These are phyloP conservation scores for Parathielavia hyrcaniae DNA, from an alignment of 495 filamentous ascomycete species.

Conservation along the genomic window DNA sequence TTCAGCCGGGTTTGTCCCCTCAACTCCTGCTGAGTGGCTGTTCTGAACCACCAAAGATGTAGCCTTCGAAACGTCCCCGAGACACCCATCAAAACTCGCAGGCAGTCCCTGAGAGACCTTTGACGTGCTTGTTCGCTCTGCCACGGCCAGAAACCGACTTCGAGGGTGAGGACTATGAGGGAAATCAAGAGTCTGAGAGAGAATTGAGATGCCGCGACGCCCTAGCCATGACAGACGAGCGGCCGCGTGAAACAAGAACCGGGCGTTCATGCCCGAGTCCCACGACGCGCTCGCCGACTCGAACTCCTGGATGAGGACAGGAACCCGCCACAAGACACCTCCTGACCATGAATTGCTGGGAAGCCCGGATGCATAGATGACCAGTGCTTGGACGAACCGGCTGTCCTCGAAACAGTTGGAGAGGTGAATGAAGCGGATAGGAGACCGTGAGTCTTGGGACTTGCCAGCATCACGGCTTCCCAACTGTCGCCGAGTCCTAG, in stretches of 20 bases:
- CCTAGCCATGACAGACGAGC: conserved; percentile 32
- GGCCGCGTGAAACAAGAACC: conserved; percentile 30
- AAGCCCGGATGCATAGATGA: conserved; percentile 36
- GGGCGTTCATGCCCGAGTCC: conserved; percentile 32
- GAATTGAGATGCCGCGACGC: conserved; percentile 33
- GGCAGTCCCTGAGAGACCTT: conserved; percentile 30
- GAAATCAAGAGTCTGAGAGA: conserved; percentile 32
- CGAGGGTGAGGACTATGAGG: conserved; percentile 29
- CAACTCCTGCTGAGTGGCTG: neutral
- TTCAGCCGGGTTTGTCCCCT: neutral
- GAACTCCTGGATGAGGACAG: conserved; percentile 31
- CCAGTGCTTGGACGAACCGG: conserved; percentile 25
- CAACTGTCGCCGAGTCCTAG: too few species aligned
- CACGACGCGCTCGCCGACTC: conserved; percentile 37
- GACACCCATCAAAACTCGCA: conserved; percentile 23
- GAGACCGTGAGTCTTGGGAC: too few species aligned
- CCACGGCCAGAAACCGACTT: conserved; percentile 27
- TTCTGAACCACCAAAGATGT: conserved; percentile 24
- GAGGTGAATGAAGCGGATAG: neutral
- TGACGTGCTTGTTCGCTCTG: conserved; percentile 38
- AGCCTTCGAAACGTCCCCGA: conserved; percentile 26
- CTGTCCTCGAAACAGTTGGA: conserved; percentile 22
- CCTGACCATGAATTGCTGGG: conserved; percentile 35
- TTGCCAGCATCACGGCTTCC: too few species aligned
- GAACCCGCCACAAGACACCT: conserved; percentile 33